Evolutionary conservation across 2,329 filamentous ascomycete species (phyloP), one percentile per base, ranked within the genome.

Genomic region (Fusarium sp.): DNA sequence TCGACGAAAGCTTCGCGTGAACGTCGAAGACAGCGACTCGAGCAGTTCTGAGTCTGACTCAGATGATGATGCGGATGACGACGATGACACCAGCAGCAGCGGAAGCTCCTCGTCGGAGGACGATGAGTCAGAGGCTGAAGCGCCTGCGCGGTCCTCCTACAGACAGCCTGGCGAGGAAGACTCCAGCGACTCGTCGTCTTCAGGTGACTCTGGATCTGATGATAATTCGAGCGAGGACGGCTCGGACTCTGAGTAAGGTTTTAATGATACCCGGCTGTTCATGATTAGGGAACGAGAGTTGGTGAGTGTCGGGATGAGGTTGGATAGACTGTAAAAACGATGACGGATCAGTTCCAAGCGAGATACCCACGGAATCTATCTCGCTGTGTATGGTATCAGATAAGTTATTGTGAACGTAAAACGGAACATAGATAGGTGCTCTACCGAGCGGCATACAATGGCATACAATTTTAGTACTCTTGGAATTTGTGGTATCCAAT

Each of bases 1-100:
- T 55, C 78, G 81, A 61, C 78, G 85, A 60, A 90, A 89, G 75
- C 77, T 82, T 53, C 82, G 86, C n/a, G 80, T 80, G 13, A 80
- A 79, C 52, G 74, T 80, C 19, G 81, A 83, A 27, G 81, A 82
- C 59, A 80, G 67, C 52, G 72, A 73, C 25, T 77, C 81, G 67
- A 80, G 77, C 76, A 79, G 77, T 43, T 69, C 64, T 3, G 78
- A 79, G 6, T 79, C 78, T 9, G 77, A 77, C 15, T 73, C 71
- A 15, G 73, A 75, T 27, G 76, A 75, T 7, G 79, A 79, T 7
- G 78, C 77, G 4, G 78, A 78, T 10, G 70, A 67, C 25, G 74
- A 74, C 37, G 76, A 75, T 7, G 74, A 75, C 27, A 75, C 72
- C 25, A 79, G 77, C 72, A 78, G 76, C 69, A 78, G 76, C 45